Base-by-base conservation (phyloP, 2,329 filamentous ascomycete species). In the Chalaropsis ovoidea region DNA sequence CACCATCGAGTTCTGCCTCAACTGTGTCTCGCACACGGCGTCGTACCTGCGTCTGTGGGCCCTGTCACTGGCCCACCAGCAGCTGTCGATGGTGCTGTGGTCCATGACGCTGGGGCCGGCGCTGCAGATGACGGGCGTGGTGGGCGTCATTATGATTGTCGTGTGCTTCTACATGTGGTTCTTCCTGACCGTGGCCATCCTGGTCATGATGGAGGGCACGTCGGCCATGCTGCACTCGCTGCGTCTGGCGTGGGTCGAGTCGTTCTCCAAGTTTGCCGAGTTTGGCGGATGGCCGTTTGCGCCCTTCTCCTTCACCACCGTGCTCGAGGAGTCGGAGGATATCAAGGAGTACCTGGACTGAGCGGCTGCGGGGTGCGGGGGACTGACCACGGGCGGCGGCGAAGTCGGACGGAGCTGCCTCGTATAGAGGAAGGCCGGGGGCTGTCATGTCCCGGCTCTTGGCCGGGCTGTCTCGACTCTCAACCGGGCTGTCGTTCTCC, bases 31-130 rank as follows among this genome's bases (percentile, higher is more conserved):
- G 39, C 94, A 99, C 78, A 99, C 95, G 3, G 94, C 94, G 3
- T 99, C 94, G 0, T 99, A 99, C 77, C 88, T 99, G 61, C 94
- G 94, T 80, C 88, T 99, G 56, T 99, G 94, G 94, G 94, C 94
- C 41, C 77, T 99, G 71, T 99, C 94, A 1, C 86, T 99, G 68
- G 94, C 94, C 41, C 94, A 99, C 80, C 94, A 99, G 76, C 94
- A 97, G 82, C 86, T 99, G 68, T 96, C 90, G 61, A 88, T 92
- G 69, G 94, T 99, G 69, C 83, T 99, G 61, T 99, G 94, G 94
- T 83, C 83, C 72, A 99, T 99, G 94, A 99, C 94, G 1, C 81
- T 99, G 62, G 87, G 82, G 39, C 86, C 86, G 63, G 87, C 89
- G 2, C 88, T 99, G 67, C 77, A 77, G 27, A 83, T 81, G 70